These are phyloP conservation scores for Ophiostoma ips DNA, from an alignment of 2,329 filamentous ascomycete species.

Conservation along the genomic window DNA sequence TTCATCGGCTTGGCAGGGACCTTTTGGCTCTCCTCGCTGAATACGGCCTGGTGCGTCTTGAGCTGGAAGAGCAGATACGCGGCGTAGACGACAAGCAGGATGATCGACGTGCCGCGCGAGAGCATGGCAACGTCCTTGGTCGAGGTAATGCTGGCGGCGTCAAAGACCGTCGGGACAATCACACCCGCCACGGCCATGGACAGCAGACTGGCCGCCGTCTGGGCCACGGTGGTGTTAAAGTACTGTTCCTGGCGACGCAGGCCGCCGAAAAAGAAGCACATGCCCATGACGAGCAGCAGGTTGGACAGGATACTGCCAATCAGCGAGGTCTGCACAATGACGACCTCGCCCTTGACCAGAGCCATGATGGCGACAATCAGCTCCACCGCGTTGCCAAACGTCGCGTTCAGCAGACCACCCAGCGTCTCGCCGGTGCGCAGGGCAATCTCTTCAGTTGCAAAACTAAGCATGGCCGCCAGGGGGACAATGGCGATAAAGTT, in stretches of 20 bases:
- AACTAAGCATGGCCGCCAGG: slow-evolving; percentile 68
- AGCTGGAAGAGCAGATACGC: slow-evolving; percentile 86
- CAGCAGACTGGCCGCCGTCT: slow-evolving; percentile 72
- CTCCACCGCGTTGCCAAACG: slow-evolving; percentile 82
- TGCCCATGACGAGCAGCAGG: slow-evolving; percentile 74
- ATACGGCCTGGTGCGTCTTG: slow-evolving; percentile 67
- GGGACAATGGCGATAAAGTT: slow-evolving; percentile 92
- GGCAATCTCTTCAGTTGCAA: slow-evolving; percentile 80
- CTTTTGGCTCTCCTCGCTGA: slow-evolving; percentile 68
- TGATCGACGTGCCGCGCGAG: slow-evolving; percentile 62
- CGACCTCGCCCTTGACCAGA: slow-evolving; percentile 55
- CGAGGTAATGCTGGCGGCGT: slow-evolving; percentile 32
- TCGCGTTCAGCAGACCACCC: slow-evolving; percentile 78
- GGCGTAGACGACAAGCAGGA: slow-evolving; percentile 70
- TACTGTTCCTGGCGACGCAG: slow-evolving; percentile 66
- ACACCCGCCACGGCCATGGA: slow-evolving; percentile 66
- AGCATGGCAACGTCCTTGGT: slow-evolving; percentile 41
- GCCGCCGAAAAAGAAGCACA: slow-evolving; percentile 84
- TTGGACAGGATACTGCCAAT: slow-evolving; percentile 90
- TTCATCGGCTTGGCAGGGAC: slow-evolving; percentile 42
- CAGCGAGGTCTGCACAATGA: slow-evolving; percentile 84
- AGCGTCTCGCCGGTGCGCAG: slow-evolving; percentile 69
- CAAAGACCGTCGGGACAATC: slow-evolving; percentile 83
- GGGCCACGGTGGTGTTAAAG: slow-evolving; percentile 86
- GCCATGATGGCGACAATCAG: slow-evolving; percentile 82